Percentiles rank a stretch among this genome's conserved stretches.
phyloP scores from a whole-genome alignment of 2,329 filamentous ascomycete species.

The Phaeophleospora eucalypticola region DNA sequence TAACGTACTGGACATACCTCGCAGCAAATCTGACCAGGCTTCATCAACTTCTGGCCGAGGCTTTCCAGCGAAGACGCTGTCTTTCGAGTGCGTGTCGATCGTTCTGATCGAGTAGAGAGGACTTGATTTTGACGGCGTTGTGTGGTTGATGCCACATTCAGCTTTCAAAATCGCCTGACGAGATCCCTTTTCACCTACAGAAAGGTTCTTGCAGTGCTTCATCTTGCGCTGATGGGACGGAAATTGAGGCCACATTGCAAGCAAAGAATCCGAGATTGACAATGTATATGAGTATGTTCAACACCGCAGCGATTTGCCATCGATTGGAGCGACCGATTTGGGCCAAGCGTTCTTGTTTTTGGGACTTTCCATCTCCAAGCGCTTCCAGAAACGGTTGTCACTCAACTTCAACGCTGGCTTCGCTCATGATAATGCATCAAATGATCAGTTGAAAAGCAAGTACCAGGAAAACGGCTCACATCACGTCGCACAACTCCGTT shows the following conservation, averaged over 20 bases:
- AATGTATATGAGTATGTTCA: no score
- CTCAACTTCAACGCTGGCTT: neutral
- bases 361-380: neutral
- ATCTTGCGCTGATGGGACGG: neutral
- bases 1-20: no score
- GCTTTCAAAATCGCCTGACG: neutral
- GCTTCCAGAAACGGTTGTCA: neutral
- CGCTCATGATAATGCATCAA: neutral
- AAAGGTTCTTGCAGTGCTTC: neutral
- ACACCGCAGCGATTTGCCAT: neutral
- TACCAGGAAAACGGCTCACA: neutral
- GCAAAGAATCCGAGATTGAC: neutral
- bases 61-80: neutral
- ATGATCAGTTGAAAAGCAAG: neutral
- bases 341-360: neutral
- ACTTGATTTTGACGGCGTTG: neutral
- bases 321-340: neutral
- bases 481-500: neutral
- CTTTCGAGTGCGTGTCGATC: neutral
- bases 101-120: neutral
- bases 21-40: neutral
- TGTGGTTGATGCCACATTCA: neutral
- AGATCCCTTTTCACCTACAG: neutral
- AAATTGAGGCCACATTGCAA: neutral
- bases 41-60: neutral